These are phyloP conservation scores for Isatis lusitanica DNA, from an alignment of 441 rosid genomes.

Conservation along the genomic window DNA sequence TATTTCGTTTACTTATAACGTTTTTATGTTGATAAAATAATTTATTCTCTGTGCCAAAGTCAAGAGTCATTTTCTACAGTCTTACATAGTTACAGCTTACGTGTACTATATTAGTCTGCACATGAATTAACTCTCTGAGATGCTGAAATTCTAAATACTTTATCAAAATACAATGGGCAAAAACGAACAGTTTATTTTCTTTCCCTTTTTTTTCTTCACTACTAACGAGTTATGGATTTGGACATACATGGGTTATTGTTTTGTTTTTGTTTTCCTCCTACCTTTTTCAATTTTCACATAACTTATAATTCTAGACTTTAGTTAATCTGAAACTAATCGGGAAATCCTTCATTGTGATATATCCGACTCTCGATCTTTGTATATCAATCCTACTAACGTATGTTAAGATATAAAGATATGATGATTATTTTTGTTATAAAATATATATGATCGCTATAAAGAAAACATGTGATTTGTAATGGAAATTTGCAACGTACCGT, in stretches of 20 bases:
- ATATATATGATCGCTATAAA: not conserved
- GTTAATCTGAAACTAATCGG: too few species aligned
- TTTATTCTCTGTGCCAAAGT: not conserved
- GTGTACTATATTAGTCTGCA: constrained; percentile 17
- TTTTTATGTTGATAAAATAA: not conserved
- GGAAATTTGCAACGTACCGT: not conserved
- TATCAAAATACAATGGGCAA: constrained; percentile 5
- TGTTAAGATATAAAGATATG: not conserved
- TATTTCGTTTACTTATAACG: not conserved
- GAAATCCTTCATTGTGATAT: too few species aligned
- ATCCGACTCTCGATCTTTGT: not conserved
- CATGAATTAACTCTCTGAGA: constrained; percentile 21
- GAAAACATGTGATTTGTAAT: not conserved
- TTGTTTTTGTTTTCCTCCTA: too few species aligned
- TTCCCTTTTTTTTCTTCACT: not conserved
- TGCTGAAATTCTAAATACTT: not conserved
- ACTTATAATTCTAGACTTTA: not conserved
- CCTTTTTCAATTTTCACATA: not conserved
- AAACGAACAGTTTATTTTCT: not conserved
- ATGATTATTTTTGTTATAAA: not conserved
- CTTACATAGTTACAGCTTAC: constrained; percentile 21
- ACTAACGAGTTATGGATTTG: not conserved
- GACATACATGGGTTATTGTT: not conserved
- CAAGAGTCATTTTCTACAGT: constrained; percentile 23
- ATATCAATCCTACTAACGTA: not conserved